A percentile compares a stretch with the other conserved stretches of the same genome.
Evolutionary conservation across 192 early-diverging fungal genomes (phyloP).

Genomic region (Dissophora globulifera): DNA sequence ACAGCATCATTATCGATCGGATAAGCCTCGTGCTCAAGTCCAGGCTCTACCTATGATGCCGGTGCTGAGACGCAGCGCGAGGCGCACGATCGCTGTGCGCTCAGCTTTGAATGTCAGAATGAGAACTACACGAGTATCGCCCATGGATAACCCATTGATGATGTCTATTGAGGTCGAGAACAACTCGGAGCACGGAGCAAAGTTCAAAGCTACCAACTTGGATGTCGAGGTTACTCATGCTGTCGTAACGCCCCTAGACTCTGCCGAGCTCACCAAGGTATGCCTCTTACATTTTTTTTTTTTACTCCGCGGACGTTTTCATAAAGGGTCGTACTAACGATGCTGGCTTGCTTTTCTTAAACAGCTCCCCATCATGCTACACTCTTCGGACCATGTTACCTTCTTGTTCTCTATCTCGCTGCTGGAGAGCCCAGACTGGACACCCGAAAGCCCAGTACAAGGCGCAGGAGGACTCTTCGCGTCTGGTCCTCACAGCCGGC

Average conservation of each 20-base stretch:
- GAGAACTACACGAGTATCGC: slow-evolving; percentile 67
- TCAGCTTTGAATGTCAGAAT: slow-evolving; percentile 67
- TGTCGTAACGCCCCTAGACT: slow-evolving; percentile 56
- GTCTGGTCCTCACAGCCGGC: slow-evolving; percentile 20
- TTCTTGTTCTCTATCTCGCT: slow-evolving; percentile 67
- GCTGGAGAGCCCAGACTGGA: slow-evolving; percentile 59
- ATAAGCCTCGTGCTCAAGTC: slow-evolving; percentile 38
- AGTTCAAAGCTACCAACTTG: slow-evolving; percentile 59
- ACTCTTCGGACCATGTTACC: slow-evolving; percentile 65
- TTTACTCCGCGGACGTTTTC: too few relatives aligned
- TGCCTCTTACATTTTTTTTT: slow-evolving; percentile 1
- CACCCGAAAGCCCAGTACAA: slow-evolving; percentile 7
- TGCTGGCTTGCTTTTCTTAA: slow-evolving; percentile 4
- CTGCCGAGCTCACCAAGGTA: slow-evolving; percentile 56
- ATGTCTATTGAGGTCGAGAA: slow-evolving; percentile 74
- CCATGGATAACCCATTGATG: slow-evolving; percentile 66
- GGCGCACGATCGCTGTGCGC: slow-evolving; percentile 58
- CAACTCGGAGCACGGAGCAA: slow-evolving; percentile 60
- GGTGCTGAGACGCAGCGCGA: slow-evolving; percentile 50
- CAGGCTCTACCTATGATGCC: slow-evolving; percentile 27
- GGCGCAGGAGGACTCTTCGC: slow-evolving; percentile 4
- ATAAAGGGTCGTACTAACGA: background rate
- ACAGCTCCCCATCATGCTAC: slow-evolving; percentile 57
- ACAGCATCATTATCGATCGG: slow-evolving; percentile 40
- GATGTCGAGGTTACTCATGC: slow-evolving; percentile 66